These are phyloP conservation scores for Halteria grandinella DNA, from an alignment of 73 alveolate species.

Conservation along the genomic window DNA sequence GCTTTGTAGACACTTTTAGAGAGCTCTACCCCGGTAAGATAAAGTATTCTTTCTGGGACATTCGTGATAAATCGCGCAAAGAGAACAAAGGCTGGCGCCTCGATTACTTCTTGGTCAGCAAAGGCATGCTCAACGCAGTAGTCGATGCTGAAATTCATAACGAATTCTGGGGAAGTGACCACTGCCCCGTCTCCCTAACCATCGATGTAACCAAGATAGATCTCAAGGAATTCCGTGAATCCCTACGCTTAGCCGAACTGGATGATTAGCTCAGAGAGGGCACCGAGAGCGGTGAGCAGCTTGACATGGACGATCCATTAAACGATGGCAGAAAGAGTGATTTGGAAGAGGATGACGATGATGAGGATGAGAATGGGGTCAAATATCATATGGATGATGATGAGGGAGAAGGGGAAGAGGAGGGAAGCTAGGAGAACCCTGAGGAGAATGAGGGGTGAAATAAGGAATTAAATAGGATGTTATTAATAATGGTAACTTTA, in stretches of 20 bases:
- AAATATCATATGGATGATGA: too few species aligned
- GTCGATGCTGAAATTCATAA: constrained; percentile 69
- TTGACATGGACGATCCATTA: constrained; percentile 59
- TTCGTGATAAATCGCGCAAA: constrained; percentile 73
- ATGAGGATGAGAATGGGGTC: constrained; percentile 3
- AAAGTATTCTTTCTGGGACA: constrained; percentile 83
- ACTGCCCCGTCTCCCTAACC: constrained; percentile 76
- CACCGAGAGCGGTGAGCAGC: constrained; percentile 50
- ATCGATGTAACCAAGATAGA: constrained; percentile 49
- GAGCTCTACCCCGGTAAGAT: constrained; percentile 79
- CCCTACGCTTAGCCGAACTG: background rate
- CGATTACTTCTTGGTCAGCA: constrained; percentile 87
- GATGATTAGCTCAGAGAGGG: background rate
- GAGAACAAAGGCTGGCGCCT: constrained; percentile 95
- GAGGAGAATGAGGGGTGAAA: too few species aligned
- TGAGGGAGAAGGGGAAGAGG: background rate
- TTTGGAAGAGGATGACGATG: constrained; percentile 25
- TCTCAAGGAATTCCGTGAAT: constrained; percentile 34
- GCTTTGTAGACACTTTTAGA: constrained; percentile 92
- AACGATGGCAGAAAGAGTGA: constrained; percentile 33
- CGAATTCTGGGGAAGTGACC: constrained; percentile 84
- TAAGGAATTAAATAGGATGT: too few species aligned
- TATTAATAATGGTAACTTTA: too few species aligned
- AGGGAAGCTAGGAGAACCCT: constrained; percentile 14
- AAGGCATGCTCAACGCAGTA: constrained; percentile 50